Evolutionary conservation across 495 filamentous ascomycete genomes (phyloP), one percentile per base, ranked within the genome.

Genomic region (Talaromyces borbonicus): DNA sequence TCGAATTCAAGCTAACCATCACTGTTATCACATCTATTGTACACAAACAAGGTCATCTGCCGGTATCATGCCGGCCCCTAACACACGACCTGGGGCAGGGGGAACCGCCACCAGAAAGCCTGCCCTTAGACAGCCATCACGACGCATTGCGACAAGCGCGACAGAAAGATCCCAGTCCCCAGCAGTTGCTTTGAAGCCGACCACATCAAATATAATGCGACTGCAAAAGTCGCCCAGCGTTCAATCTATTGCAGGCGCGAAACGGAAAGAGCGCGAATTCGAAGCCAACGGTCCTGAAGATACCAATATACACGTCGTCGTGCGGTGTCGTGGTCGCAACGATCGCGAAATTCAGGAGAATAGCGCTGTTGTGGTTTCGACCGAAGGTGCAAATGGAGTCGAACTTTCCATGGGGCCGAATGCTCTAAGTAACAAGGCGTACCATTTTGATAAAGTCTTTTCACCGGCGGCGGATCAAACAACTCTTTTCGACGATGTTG

Each of bases 231-330:
- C 67, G 9, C 75, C 69, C 4, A 56, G 55, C n/a, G 59, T 66
- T 8, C 67, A 63, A 8, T 49, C 64, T 2, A 64, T 59, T 43
- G 55, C 57, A 48, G 74, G 77, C 40, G 71, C 63, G 11, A 90
- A 92, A 68, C 72, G 87, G 49, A 92, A 92, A 56, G 82, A 89
- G 53, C 75, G 85, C 55, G 87, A 93, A 31, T 89, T 78, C 56
- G 87, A 93, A 43, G 60, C 79, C 36, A 78, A 83, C 41, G 72
- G 73, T 19, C 76, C 75, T 27, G 79, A 87, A 48, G 88, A 93
- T 60, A 96, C 92, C 2, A 97, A 93, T 62, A 98, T 98, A 59
- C 88, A 93, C 62, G 92, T 97, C 29, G 90, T 96, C 3, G 92
- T 98, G 23, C 75, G 92, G 49, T 98, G 92, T 66, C 78, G 92